These are phyloP conservation scores for Chlamydomonas asymmetrica DNA, from an alignment of 139 green algal genomes.

Conservation along the genomic window DNA sequence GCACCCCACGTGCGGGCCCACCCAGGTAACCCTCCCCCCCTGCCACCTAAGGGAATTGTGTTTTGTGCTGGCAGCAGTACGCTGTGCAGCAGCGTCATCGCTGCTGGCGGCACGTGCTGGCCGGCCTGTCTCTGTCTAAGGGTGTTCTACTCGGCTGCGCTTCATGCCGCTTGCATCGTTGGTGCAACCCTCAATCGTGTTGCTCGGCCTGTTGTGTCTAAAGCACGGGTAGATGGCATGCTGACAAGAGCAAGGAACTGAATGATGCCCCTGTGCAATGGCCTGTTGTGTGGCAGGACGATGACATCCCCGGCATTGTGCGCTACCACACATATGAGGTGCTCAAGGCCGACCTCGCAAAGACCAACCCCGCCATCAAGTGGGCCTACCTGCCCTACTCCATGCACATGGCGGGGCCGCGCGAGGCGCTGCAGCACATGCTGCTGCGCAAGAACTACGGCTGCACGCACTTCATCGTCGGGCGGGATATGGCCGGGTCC, in stretches of 20 bases:
- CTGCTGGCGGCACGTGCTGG: too few species aligned
- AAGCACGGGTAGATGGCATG: too few species aligned
- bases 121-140: too few species aligned
- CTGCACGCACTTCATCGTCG: conserved; percentile 97
- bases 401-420: conserved; percentile 94
- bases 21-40: conserved; percentile 58
- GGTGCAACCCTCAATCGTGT: too few species aligned
- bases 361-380: conserved; percentile 75
- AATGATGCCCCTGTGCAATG: too few species aligned
- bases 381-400: conserved; percentile 95
- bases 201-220: too few species aligned
- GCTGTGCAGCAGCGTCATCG: too few species aligned
- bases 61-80: too few species aligned
- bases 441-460: conserved; percentile 95
- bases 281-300: conserved; percentile 70
- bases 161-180: too few species aligned
- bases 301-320: conserved; percentile 95
- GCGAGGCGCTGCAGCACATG: conserved; percentile 96
- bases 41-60: too few species aligned
- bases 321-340: conserved; percentile 95
- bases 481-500: conserved; percentile 91
- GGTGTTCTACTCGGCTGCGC: too few species aligned
- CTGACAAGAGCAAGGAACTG: too few species aligned
- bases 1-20: conserved; percentile 90
- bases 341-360: conserved; percentile 85